Base-by-base conservation (phyloP, 768 basidiomycete genomes). In the Favolaschia claudopus region DNA sequence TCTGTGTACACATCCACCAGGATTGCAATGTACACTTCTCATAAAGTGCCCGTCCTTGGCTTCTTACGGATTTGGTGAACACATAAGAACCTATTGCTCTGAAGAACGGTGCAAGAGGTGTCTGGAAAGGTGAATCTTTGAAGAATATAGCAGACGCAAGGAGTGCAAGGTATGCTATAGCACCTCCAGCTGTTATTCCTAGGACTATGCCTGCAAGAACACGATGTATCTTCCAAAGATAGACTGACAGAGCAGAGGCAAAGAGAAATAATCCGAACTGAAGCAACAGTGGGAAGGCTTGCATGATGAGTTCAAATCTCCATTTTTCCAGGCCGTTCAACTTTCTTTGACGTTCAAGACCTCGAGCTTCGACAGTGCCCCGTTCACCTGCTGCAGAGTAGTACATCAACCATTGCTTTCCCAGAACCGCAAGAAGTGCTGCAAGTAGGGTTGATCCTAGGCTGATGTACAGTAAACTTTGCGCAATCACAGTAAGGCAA, bases 381-480 rank as follows among this genome's bases (percentile, higher is more conserved):
- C 33, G 5, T 7, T 48, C 33, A 1, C 47, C 47, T 36, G 47
- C 47, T 10, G 31, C 47, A 4, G 8, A 9, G 12, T 48, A 48
- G 33, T 48, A n/a, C 47, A 48, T 48, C 20, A 48, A 19, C 47
- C 47, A 48, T 19, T 48, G 47, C 15, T 36, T 48, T 1, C 47
- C 47, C n/a, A n/a, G n/a, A n/a, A n/a, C n/a, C n/a, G n/a, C n/a
- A n/a, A n/a, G n/a, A n/a, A n/a, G n/a, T n/a, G n/a, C n/a, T n/a
- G n/a, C n/a, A n/a, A n/a, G n/a, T n/a, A n/a, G n/a, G n/a, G n/a
- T n/a, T n/a, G n/a, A n/a, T n/a, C n/a, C n/a, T n/a, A n/a, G n/a
- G n/a, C n/a, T n/a, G n/a, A n/a, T n/a, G n/a, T n/a, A n/a, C n/a
- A n/a, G n/a, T n/a, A n/a, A n/a, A n/a, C n/a, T n/a, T n/a, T n/a